Evolutionary conservation across 768 basidiomycete species (phyloP).

Genomic region (Tricholoma sp.): DNA sequence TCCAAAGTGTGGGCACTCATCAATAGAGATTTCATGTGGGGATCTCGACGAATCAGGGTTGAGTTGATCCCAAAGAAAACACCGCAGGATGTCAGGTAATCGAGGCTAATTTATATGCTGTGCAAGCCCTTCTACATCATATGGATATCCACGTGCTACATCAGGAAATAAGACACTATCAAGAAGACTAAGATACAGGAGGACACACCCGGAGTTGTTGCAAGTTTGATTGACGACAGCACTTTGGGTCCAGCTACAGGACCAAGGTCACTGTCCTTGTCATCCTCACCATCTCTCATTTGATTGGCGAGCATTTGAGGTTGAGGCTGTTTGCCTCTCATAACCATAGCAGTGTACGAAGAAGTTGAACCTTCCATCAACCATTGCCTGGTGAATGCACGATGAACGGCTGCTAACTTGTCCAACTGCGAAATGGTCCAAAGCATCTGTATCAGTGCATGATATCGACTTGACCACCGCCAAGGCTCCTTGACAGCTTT

Average conservation of each 20-base stretch:
- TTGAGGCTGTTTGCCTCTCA: background rate
- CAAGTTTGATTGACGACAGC: background rate
- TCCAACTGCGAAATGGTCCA: background rate
- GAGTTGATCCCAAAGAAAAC: conserved; percentile 11
- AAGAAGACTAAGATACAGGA: background rate
- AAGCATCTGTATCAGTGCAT: background rate
- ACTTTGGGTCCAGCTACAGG: background rate
- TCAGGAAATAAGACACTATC: background rate
- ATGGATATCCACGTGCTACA: conserved; percentile 4
- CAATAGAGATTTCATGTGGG: conserved; percentile 8
- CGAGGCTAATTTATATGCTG: conserved; percentile 6
- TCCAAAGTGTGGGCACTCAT: conserved; percentile 14
- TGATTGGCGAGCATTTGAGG: background rate
- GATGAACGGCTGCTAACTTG: background rate
- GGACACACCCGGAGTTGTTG: background rate
- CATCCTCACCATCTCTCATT: too few species aligned
- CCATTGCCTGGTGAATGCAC: background rate
- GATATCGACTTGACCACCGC: background rate
- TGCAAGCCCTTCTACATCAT: conserved; percentile 4
- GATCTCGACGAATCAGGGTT: conserved; percentile 10
- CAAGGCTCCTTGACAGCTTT: background rate
- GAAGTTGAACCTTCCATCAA: background rate
- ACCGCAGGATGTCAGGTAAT: conserved; percentile 9
- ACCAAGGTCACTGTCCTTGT: too few species aligned
- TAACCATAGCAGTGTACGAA: background rate